Percentiles rank a stretch among this genome's conserved stretches.
Conservation (phyloP, 345 rosid genomes). For the Kernera saxatilis region DNA sequence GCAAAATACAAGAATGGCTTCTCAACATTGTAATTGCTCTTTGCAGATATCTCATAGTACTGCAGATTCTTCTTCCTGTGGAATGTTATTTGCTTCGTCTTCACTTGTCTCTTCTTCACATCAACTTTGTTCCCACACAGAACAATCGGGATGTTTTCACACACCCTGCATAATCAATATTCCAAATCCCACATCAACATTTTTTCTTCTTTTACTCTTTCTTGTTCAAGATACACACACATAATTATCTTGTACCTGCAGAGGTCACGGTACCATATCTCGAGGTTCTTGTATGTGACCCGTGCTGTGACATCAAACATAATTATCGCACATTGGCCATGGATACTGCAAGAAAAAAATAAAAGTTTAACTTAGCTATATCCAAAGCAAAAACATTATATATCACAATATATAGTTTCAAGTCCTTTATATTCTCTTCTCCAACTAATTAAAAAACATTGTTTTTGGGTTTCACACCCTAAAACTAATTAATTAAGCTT, state of each 20-base stretch:
- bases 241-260: too few species aligned
- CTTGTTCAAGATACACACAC: too few species aligned
- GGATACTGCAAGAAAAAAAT: constrained; percentile 55
- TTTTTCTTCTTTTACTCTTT: too few species aligned
- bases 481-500: too few species aligned
- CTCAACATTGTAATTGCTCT: constrained; percentile 92
- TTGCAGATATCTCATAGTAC: constrained; percentile 90
- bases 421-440: too few species aligned
- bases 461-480: too few species aligned
- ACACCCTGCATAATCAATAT: too few species aligned
- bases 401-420: too few species aligned
- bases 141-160: constrained; percentile 89
- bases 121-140: constrained; percentile 93
- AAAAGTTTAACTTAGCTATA: neutral
- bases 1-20: constrained; percentile 92
- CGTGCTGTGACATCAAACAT: constrained; percentile 99
- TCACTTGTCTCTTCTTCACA: constrained; percentile 93
- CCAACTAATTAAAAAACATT: too few species aligned
- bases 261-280: constrained; percentile 97
- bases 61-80: constrained; percentile 94
- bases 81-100: constrained; percentile 88
- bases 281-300: constrained; percentile 96
- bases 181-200: too few species aligned
- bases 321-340: constrained; percentile 95
- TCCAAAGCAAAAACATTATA: neutral